Evolutionary conservation across 2,329 filamentous ascomycete genomes (phyloP).

Genomic region (Phialophora chinensis): DNA sequence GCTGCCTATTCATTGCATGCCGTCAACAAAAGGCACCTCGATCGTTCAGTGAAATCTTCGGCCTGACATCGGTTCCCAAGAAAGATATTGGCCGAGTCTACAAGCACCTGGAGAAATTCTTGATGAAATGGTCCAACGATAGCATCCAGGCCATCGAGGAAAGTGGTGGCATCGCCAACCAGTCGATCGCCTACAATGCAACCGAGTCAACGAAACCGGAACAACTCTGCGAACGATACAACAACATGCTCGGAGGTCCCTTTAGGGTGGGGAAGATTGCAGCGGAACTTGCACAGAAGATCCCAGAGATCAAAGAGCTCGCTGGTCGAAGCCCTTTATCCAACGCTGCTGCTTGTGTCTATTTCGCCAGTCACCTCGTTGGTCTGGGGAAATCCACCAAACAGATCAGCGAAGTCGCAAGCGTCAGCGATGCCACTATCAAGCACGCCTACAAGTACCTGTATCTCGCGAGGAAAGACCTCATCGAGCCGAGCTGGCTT

Average conservation of each 20-base stretch:
- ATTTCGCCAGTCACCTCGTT: conserved; percentile 89
- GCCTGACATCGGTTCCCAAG: conserved; percentile 90
- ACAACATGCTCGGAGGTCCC: conserved; percentile 77
- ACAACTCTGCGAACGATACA: conserved; percentile 88
- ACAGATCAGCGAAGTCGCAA: conserved; percentile 81
- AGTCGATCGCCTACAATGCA: conserved; percentile 67
- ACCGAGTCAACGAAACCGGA: conserved; percentile 79
- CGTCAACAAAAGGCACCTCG: conserved; percentile 85
- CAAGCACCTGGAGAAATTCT: conserved; percentile 88
- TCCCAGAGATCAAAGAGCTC: conserved; percentile 77
- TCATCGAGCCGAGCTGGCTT: conserved; percentile 58
- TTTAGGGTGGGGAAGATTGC: conserved; percentile 81
- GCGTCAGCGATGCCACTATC: conserved; percentile 95
- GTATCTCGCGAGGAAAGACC: conserved; percentile 72
- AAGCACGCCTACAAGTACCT: conserved; percentile 93
- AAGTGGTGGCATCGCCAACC: conserved; percentile 61
- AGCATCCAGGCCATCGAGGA: conserved; percentile 57
- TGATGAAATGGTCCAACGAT: conserved; percentile 66
- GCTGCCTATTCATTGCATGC: conserved; percentile 97
- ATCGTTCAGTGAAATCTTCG: conserved; percentile 93
- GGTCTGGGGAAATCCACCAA: conserved; percentile 79
- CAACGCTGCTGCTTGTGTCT: conserved; percentile 93
- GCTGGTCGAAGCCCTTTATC: conserved; percentile 93
- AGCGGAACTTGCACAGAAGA: conserved; percentile 76
- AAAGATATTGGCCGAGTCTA: conserved; percentile 97